Evolutionary conservation across 352 stramenopile genomes (phyloP).

Genomic region (Phytopythium chamaehyphon): DNA sequence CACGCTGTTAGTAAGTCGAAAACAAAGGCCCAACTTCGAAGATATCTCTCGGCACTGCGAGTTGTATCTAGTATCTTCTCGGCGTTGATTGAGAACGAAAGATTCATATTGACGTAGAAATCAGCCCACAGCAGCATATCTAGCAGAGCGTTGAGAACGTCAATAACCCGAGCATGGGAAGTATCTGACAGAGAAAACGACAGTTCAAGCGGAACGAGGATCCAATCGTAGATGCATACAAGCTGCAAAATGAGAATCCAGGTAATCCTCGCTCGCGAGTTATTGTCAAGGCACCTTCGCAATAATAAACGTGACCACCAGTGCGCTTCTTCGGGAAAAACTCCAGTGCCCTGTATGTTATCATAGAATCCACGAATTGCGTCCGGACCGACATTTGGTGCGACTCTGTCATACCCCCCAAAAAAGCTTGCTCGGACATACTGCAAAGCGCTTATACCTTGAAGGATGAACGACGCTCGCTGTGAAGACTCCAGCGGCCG

Average conservation of each 20-base stretch:
- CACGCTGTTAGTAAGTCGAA: constrained; percentile 28
- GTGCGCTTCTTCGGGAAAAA: constrained; percentile 4
- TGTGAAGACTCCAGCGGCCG: not conserved
- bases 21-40: constrained; percentile 24
- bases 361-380: constrained; percentile 59
- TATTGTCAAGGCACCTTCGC: constrained; percentile 26
- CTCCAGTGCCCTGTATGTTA: constrained; percentile 25
- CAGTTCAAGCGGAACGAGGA: constrained; percentile 41
- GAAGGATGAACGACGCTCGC: constrained; percentile 13
- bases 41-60: constrained; percentile 32
- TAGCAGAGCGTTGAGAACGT: constrained; percentile 21
- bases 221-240: constrained; percentile 51
- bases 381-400: constrained; percentile 19
- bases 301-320: constrained; percentile 40
- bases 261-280: constrained; percentile 34
- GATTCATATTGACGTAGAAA: constrained; percentile 42
- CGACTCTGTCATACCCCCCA: constrained; percentile 14
- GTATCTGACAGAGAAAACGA: constrained; percentile 34
- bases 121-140: constrained; percentile 42
- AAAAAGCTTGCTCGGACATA: constrained; percentile 33
- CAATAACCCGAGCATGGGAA: constrained; percentile 22
- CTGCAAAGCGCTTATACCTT: constrained; percentile 17
- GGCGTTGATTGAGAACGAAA: constrained; percentile 43
- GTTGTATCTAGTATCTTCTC: constrained; percentile 38
- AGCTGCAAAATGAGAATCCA: constrained; percentile 43